Conservation (phyloP, 257 asterid genomes). For the Penstemon barbatus region DNA sequence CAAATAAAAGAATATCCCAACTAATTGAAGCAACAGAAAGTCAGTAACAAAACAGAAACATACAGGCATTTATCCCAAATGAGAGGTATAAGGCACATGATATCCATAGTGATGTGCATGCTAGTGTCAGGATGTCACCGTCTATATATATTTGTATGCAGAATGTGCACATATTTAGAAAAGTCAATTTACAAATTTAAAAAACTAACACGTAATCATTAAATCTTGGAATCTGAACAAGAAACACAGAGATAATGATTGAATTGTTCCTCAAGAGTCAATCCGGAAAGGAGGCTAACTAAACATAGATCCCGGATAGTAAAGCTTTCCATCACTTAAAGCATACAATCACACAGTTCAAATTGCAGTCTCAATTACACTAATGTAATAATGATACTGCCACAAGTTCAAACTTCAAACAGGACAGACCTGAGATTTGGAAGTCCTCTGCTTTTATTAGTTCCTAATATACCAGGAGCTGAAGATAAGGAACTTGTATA, state of each 20-base stretch:
- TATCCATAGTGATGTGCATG: too few relatives aligned
- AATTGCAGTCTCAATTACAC: not conserved
- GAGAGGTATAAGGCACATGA: too few relatives aligned
- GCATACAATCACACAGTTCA: too few relatives aligned
- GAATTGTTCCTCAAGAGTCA: not conserved
- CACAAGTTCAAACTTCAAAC: slow-evolving; percentile 7
- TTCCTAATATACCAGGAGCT: slow-evolving; percentile 50
- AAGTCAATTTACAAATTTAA: too few relatives aligned
- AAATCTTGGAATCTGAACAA: too few relatives aligned
- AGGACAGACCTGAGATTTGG: slow-evolving; percentile 53
- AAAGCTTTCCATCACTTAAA: not conserved
- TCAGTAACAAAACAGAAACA: not conserved
- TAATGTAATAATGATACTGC: not conserved
- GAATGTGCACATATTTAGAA: too few relatives aligned
- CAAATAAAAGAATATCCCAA: too few relatives aligned
- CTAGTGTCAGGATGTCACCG: too few relatives aligned
- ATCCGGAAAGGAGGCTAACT: not conserved
- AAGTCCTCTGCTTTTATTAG: slow-evolving; percentile 51
- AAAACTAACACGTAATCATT: not conserved
- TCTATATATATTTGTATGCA: too few relatives aligned
- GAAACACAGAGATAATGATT: not conserved
- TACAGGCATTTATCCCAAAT: not conserved
- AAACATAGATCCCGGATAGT: not conserved
- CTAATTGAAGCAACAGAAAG: too few relatives aligned
- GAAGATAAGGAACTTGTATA: slow-evolving; percentile 45